Percentiles rank a stretch among this genome's conserved stretches.
Evolutionary conservation across 768 basidiomycete species (phyloP).

Genomic region (Asterophora parasitica): DNA sequence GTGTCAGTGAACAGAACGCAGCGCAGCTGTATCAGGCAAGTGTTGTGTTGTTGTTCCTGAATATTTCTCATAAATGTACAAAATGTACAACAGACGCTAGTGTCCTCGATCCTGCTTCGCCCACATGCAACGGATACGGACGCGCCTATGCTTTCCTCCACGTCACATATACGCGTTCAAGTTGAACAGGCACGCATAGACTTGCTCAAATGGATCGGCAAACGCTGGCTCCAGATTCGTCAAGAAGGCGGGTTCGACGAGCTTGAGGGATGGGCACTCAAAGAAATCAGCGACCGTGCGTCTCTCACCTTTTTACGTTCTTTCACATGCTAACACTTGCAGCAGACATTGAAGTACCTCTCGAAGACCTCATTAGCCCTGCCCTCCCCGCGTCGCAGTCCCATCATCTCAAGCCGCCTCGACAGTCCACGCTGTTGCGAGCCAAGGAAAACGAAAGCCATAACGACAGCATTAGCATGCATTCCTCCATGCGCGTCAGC

Average conservation of each 20-base stretch:
- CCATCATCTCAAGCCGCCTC: conserved; percentile 11
- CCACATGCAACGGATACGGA: conserved; percentile 56
- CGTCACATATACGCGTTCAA: conserved; percentile 64
- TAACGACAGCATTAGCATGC: conserved; percentile 34
- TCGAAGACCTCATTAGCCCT: conserved; percentile 65
- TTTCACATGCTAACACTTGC: neutral
- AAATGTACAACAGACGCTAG: conserved; percentile 50
- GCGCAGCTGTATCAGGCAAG: conserved; percentile 71
- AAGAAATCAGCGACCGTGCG: conserved; percentile 83
- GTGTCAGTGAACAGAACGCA: conserved; percentile 62
- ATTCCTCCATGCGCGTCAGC: conserved; percentile 36
- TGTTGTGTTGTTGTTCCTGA: neutral
- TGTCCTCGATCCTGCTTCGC: conserved; percentile 66
- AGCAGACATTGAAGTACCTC: conserved; percentile 76
- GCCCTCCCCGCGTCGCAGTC: conserved; percentile 21
- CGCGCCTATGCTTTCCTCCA: conserved; percentile 59
- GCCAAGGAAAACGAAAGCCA: conserved; percentile 36
- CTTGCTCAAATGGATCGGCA: conserved; percentile 67
- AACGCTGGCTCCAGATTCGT: conserved; percentile 71
- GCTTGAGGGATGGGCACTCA: conserved; percentile 83
- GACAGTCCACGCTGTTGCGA: conserved; percentile 15
- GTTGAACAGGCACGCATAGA: conserved; percentile 71
- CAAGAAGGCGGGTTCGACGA: conserved; percentile 76
- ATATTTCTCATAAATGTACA: neutral
- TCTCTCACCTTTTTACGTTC: conserved; percentile 10